Evolutionary conservation across 208 protist genomes (phyloP), one percentile per base, ranked within the genome.

Genomic region (Entamoeba dispar): DNA sequence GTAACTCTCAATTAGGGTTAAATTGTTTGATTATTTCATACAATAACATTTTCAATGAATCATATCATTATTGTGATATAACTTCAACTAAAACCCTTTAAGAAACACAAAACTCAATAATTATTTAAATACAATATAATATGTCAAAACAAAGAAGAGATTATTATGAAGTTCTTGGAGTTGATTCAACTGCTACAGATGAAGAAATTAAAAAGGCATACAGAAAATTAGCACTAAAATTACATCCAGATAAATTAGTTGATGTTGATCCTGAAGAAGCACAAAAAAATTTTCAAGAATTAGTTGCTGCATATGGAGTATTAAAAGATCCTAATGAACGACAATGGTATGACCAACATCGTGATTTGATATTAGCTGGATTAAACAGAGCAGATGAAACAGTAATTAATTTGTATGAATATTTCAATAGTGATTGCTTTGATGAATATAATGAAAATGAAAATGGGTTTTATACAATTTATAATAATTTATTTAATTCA

Each of bases 261-360:
- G 12, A 61, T n/a, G 38, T 14, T 50, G 93, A 95, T 15, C 5
- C 49, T 5, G 31, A 69, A 49, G 91, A 50, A 61, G 92, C 92
- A n/a, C 8, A 34, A 51, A 55, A 73, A 92, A 95, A 96, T 92
- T 93, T 93, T 49, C 17, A 90, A 50, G 51, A 91, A 90, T 97
- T 99, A 92, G 97, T 96, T 50, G 95, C 97, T 49, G 98, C 98
- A 17, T 99, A 99, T 94, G 98, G 99, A 92, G 96, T 98, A 38
- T 96, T 99, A 22, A 97, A 95, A 50, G 97, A 99, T 93, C 52
- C 95, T 19, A 96, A 99, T 93, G 99, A 99, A 96, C 96, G 98
- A 93, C 93, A 95, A 51, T 95, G 97, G 51, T 99, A 99, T 94
- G 98, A 99, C 94, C 94, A 98, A 94, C 98, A 97, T 95, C 98